Conservation (phyloP, 441 rosid species). For the Hypseocharis bilobata region DNA sequence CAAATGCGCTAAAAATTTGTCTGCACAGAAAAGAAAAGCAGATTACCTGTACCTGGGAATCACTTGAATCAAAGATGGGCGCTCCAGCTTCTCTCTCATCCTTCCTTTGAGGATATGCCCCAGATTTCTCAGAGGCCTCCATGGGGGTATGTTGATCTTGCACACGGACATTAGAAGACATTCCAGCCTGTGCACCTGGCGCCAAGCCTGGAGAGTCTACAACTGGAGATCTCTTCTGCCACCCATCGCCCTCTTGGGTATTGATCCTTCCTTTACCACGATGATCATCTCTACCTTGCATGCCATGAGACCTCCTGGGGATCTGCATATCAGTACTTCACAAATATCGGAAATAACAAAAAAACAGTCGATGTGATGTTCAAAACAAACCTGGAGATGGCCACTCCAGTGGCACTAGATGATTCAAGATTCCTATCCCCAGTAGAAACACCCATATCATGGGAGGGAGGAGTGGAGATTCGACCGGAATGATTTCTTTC, state of each 20-base stretch:
- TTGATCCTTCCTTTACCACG: slow-evolving; percentile 47
- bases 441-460: slow-evolving; percentile 28
- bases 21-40: slow-evolving; percentile 17
- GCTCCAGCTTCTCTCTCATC: slow-evolving; percentile 35
- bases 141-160: slow-evolving; percentile 23
- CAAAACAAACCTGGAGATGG: slow-evolving; percentile 50
- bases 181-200: slow-evolving; percentile 33
- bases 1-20: neutral
- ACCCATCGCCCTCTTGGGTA: slow-evolving; percentile 35
- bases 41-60: slow-evolving; percentile 46
- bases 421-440: slow-evolving; percentile 34
- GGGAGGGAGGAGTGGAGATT: slow-evolving; percentile 21
- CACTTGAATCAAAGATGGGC: slow-evolving; percentile 37
- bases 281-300: slow-evolving; percentile 38
- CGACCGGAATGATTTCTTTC: slow-evolving; percentile 30
- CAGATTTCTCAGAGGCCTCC: slow-evolving; percentile 36
- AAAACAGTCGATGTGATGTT: slow-evolving; percentile 13
- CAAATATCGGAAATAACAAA: slow-evolving; percentile 21
- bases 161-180: slow-evolving; percentile 29
- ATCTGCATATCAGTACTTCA: slow-evolving; percentile 25
- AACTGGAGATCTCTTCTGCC: slow-evolving; percentile 39
- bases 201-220: slow-evolving; percentile 26
- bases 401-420: slow-evolving; percentile 30
- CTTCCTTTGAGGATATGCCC: slow-evolving; percentile 31
- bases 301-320: slow-evolving; percentile 22